These are phyloP conservation scores for Pestalotiopsis sp. DNA, from an alignment of 2,329 filamentous ascomycete genomes.

Conservation along the genomic window DNA sequence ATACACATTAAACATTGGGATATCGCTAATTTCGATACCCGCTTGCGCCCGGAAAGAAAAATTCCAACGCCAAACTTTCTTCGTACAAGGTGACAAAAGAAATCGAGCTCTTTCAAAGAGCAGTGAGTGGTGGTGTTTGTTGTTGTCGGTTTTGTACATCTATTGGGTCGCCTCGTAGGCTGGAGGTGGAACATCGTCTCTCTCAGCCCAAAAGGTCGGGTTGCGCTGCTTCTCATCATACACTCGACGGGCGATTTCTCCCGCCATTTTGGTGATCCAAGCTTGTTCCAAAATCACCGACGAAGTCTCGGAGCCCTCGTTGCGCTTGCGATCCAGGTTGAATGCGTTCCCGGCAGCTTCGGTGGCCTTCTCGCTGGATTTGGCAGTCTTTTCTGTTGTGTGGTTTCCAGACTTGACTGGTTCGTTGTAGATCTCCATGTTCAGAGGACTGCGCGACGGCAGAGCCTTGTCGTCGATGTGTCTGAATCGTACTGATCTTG, in stretches of 20 bases:
- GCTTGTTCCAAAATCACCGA: slow-evolving; percentile 75
- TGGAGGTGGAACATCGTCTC: slow-evolving; percentile 61
- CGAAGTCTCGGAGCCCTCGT: slow-evolving; percentile 49
- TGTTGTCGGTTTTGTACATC: slow-evolving; percentile 19
- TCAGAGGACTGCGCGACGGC: slow-evolving; percentile 33
- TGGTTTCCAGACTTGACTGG: slow-evolving; percentile 21
- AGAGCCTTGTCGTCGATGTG: slow-evolving; percentile 30
- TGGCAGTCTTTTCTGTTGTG: slow-evolving; percentile 8
- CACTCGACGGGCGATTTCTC: slow-evolving; percentile 84
- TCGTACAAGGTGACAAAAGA: slow-evolving; percentile 3
- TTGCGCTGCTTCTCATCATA: slow-evolving; percentile 78
- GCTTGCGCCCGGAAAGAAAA: not conserved
- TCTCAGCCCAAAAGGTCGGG: slow-evolving; percentile 54
- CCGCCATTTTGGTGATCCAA: slow-evolving; percentile 92
- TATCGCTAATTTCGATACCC: not conserved
- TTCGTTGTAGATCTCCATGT: slow-evolving; percentile 35
- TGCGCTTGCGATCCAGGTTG: slow-evolving; percentile 32
- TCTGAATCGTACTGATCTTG: slow-evolving; percentile 46
- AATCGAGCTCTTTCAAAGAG: slow-evolving; percentile 8
- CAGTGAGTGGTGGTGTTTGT: slow-evolving; percentile 2
- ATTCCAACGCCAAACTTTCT: not conserved
- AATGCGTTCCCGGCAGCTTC: slow-evolving; percentile 31
- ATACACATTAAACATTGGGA: slow-evolving; percentile 13
- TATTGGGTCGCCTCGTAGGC: slow-evolving; percentile 60
- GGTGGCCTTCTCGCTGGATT: slow-evolving; percentile 27